Conservation (phyloP, 192 early-diverging fungal genomes). For the Coemansia sp. region DNA sequence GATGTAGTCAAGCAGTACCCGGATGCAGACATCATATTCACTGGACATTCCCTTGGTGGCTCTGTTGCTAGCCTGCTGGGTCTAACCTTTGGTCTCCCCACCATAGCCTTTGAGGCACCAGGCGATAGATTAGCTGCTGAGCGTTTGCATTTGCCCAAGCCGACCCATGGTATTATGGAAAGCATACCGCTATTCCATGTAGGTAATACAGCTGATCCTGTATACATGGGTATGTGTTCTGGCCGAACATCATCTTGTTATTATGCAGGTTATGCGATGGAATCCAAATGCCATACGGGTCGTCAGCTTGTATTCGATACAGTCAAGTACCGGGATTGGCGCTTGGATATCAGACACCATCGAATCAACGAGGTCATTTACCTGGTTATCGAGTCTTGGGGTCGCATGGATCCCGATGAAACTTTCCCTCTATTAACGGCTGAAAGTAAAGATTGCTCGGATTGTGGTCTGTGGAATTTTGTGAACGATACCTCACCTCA, state of each 20-base stretch:
- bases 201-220: conserved; percentile 87
- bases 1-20: conserved; percentile 66
- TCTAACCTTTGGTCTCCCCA: conserved; percentile 79
- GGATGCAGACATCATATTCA: conserved; percentile 66
- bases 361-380: conserved; percentile 76
- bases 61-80: conserved; percentile 70
- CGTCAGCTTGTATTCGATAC: conserved; percentile 65
- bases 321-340: conserved; percentile 60
- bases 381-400: conserved; percentile 50
- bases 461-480: conserved; percentile 81
- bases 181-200: conserved; percentile 85
- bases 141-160: conserved; percentile 73
- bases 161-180: conserved; percentile 51
- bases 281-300: conserved; percentile 84
- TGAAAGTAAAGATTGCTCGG: conserved; percentile 59
- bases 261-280: conserved; percentile 68
- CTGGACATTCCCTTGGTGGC: conserved; percentile 88
- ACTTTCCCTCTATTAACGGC: conserved; percentile 26
- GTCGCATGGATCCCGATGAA: conserved; percentile 29
- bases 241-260: conserved; percentile 64
- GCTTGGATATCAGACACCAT: conserved; percentile 73
- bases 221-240: conserved; percentile 82
- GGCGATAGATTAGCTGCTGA: conserved; percentile 75
- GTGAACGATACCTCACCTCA: conserved; percentile 47
- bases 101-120: conserved; percentile 77